Base-by-base conservation (phyloP, 352 stramenopile species). In the Phytophthora lateralis region DNA sequence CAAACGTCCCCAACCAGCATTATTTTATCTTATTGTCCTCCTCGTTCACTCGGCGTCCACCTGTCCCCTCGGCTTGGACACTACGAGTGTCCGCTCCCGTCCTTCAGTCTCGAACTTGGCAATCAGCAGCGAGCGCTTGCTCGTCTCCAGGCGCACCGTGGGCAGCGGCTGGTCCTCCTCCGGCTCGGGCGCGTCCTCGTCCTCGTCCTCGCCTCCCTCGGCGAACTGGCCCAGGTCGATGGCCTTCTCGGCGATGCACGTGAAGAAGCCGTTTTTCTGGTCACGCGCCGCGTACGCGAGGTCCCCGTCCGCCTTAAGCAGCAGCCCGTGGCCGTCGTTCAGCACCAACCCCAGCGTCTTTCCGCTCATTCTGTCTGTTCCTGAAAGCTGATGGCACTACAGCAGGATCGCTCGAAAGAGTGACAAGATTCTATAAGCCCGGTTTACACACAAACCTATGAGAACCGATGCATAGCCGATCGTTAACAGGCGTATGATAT, bases 201-300 rank as follows among this genome's bases (percentile, higher is more conserved):
- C 26, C 6, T 30, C 48, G 61, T 75, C 64, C 17, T 73, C 63
- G 15, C 58, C 49, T 10, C 66, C 66, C 24, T 75, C 73, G 10
- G 66, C 70, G 43, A 86, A 71, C 34, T 69, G 63, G 8, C 73
- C 69, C 51, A 88, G 39, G 18, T 72, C 74, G 29, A 86, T 80
- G 56, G 84, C 84, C 48, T 82, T 85, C 55, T 90, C 74, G 2
- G 70, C 77, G 60, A 93, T 89, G 39, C 75, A 80, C 34, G 82
- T 78, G 61, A 91, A 93, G 72, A 93, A 93, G n/a, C 84, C 82
- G 50, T 66, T 87, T 55, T 83, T 76, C 42, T 78, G 64, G 37
- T 80, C 59, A n/a, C 46, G 51, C 17, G 74, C 63, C 27, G 77
- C 59, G 56, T 83, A 81, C 66, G 66, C 51, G 24, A 93, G 73